Conservation (phyloP, 2,329 filamentous ascomycete genomes). For the Calonectria ilicicola region DNA sequence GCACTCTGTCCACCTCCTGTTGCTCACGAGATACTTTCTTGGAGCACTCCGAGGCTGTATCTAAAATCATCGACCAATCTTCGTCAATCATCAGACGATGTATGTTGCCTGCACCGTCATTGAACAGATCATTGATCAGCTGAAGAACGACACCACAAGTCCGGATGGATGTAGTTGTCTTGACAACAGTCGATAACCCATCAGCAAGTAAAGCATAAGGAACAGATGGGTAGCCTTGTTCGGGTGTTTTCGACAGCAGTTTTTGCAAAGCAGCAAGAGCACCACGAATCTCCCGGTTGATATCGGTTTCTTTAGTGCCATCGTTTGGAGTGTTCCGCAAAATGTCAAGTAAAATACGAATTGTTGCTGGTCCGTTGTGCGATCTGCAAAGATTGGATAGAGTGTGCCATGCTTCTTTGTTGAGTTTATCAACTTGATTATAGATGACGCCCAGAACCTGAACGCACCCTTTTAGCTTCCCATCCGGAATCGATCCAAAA, state of each 20-base stretch:
- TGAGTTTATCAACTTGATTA: constrained; percentile 70
- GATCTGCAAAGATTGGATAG: constrained; percentile 78
- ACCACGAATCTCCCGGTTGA: constrained; percentile 69
- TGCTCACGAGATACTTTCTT: constrained; percentile 43
- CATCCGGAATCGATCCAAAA: constrained; percentile 75
- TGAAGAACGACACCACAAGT: constrained; percentile 61
- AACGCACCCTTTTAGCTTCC: constrained; percentile 73
- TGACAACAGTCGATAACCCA: constrained; percentile 65
- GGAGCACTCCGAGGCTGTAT: constrained; percentile 69
- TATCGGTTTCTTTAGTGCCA: constrained; percentile 62
- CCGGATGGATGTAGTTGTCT: constrained; percentile 56
- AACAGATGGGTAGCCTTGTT: constrained; percentile 70
- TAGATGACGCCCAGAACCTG: constrained; percentile 80
- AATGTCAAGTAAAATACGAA: constrained; percentile 74
- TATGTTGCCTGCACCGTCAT: constrained; percentile 63
- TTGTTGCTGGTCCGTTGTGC: constrained; percentile 77
- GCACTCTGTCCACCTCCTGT: constrained; percentile 41
- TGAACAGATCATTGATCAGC: constrained; percentile 68
- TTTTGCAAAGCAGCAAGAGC: constrained; percentile 73
- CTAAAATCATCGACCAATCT: constrained; percentile 73
- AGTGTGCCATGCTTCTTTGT: constrained; percentile 76
- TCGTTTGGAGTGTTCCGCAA: constrained; percentile 62
- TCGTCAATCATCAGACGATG: constrained; percentile 71
- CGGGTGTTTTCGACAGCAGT: constrained; percentile 68
- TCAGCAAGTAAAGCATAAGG: constrained; percentile 70